Evolutionary conservation across 768 basidiomycete species (phyloP).

Genomic region (Leccinum subgranulosum): DNA sequence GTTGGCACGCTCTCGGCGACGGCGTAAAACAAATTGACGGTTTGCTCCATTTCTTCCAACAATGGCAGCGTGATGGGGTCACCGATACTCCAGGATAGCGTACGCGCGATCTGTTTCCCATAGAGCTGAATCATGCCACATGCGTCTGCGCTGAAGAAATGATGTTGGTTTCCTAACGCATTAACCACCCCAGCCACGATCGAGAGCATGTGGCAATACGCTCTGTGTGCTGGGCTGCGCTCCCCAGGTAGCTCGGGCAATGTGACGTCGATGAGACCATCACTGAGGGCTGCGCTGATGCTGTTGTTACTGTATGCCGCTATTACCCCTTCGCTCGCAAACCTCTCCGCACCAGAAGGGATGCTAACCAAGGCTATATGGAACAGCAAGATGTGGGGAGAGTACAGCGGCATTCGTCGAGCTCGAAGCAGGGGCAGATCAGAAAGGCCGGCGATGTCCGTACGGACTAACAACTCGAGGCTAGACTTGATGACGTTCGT

Average conservation of each 20-base stretch:
- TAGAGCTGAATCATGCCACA: slow-evolving; percentile 84
- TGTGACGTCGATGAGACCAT: slow-evolving; percentile 65
- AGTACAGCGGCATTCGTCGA: slow-evolving; percentile 66
- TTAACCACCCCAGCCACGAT: slow-evolving; percentile 71
- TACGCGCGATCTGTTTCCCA: slow-evolving; percentile 72
- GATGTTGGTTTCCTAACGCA: slow-evolving; percentile 60
- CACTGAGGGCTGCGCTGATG: slow-evolving; percentile 72
- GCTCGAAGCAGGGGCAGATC: slow-evolving; percentile 60
- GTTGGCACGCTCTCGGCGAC: slow-evolving; percentile 50
- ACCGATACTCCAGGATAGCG: slow-evolving; percentile 80
- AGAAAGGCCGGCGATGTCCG: slow-evolving; percentile 67
- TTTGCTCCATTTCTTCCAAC: slow-evolving; percentile 81
- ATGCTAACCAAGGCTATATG: slow-evolving; percentile 82
- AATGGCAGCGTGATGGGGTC: slow-evolving; percentile 72
- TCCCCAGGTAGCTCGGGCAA: slow-evolving; percentile 71
- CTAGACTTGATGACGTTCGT: slow-evolving; percentile 74
- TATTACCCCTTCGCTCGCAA: slow-evolving; percentile 81
- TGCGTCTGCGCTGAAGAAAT: slow-evolving; percentile 81
- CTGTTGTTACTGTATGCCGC: slow-evolving; percentile 81
- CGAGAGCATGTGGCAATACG: slow-evolving; percentile 83
- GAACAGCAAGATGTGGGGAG: slow-evolving; percentile 78
- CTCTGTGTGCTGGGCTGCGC: slow-evolving; percentile 73
- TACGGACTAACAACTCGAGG: slow-evolving; percentile 66
- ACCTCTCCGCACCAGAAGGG: slow-evolving; percentile 74
- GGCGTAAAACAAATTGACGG: slow-evolving; percentile 73